These are phyloP conservation scores for Castanea mollissima DNA, from an alignment of 306 rosid genomes.

Conservation along the genomic window DNA sequence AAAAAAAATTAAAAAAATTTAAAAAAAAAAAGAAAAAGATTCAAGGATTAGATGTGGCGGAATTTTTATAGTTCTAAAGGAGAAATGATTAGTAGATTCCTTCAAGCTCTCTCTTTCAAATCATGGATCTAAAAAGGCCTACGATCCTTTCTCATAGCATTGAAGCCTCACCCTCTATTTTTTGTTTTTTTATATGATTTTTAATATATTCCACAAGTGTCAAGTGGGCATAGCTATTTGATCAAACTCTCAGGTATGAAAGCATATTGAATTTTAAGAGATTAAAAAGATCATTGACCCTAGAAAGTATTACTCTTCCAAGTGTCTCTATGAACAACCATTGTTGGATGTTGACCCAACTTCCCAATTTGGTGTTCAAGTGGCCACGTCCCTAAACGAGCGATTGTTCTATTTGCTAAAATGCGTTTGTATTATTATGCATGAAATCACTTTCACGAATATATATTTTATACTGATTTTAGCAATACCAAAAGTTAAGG, in stretches of 20 bases:
- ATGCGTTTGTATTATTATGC: constrained; percentile 19
- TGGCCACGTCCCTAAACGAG: constrained; percentile 30
- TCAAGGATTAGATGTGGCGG: constrained; percentile 22
- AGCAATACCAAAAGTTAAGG: not conserved
- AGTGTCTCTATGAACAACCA: constrained; percentile 22
- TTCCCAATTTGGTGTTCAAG: constrained; percentile 17
- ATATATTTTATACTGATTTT: not conserved
- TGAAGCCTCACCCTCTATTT: constrained; percentile 12
- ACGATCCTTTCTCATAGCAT: constrained; percentile 11
- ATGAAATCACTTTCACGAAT: not conserved
- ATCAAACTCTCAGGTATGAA: constrained; percentile 16
- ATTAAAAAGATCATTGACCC: constrained; percentile 23
- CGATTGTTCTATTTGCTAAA: constrained; percentile 8
- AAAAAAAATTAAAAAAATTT: too few species aligned
- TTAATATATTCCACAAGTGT: constrained; percentile 29
- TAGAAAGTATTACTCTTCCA: constrained; percentile 7
- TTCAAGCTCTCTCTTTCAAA: constrained; percentile 37
- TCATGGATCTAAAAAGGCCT: constrained; percentile 32
- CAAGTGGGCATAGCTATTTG: constrained; percentile 42
- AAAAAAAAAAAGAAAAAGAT: not conserved
- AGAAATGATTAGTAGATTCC: constrained; percentile 42
- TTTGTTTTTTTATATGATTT: not conserved
- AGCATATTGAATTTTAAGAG: constrained; percentile 6
- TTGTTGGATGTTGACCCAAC: constrained; percentile 35
- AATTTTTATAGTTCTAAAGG: constrained; percentile 24